Percentiles rank a stretch among this genome's conserved stretches.
phyloP scores from a whole-genome alignment of 1,139 yeast species.

The Debaryomyces psychrophilus region DNA sequence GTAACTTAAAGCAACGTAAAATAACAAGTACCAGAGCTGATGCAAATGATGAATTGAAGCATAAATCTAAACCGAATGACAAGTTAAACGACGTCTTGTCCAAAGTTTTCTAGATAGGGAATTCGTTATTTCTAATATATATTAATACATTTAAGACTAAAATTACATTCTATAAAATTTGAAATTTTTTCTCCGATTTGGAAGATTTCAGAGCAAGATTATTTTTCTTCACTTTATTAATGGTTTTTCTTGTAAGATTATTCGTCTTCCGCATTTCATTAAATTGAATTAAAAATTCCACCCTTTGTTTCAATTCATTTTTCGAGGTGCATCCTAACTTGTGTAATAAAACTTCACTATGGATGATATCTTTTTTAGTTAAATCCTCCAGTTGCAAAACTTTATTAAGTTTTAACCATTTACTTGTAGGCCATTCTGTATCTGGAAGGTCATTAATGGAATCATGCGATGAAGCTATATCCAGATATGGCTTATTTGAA shows the following conservation, averaged over 20 bases:
- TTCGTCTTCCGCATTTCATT: slow-evolving; percentile 13
- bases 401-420: slow-evolving; percentile 30
- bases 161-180: slow-evolving; percentile 10
- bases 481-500: background rate
- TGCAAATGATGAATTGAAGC: slow-evolving; percentile 54
- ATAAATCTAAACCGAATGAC: slow-evolving; percentile 42
- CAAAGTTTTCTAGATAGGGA: slow-evolving; percentile 27
- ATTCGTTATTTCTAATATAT: background rate
- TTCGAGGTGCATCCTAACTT: slow-evolving; percentile 24
- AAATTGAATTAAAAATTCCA: slow-evolving; percentile 25
- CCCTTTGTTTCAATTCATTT: slow-evolving; percentile 26
- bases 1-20: slow-evolving; percentile 64
- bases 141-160: slow-evolving; percentile 7
- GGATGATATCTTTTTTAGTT: slow-evolving; percentile 25
- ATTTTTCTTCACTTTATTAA: slow-evolving; percentile 1
- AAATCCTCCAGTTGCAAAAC: slow-evolving; percentile 24
- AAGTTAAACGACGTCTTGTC: slow-evolving; percentile 52
- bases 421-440: slow-evolving; percentile 25
- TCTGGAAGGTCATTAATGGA: background rate
- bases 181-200: slow-evolving; percentile 3
- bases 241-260: slow-evolving; percentile 7
- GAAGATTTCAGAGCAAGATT: slow-evolving; percentile 3
- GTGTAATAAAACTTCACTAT: slow-evolving; percentile 24
- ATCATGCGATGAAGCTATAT: background rate
- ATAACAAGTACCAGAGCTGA: slow-evolving; percentile 68